These are phyloP conservation scores for Collariella sp. DNA, from an alignment of 495 filamentous ascomycete genomes.

Conservation along the genomic window DNA sequence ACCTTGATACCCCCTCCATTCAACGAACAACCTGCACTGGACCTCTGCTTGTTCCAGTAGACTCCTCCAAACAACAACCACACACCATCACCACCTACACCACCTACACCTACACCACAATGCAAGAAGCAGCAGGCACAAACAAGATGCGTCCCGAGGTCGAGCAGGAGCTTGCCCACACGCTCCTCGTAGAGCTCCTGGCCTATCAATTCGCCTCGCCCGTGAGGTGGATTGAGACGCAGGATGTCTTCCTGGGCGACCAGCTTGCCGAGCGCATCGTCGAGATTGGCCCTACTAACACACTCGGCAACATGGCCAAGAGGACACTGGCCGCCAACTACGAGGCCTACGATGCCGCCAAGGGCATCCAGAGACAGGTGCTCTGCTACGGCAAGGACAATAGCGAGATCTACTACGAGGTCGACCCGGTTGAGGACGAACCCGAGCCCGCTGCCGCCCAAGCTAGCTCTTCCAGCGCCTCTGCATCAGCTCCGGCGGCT, in stretches of 20 bases:
- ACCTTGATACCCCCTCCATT: too few relatives aligned
- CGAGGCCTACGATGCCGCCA: slow-evolving; percentile 96
- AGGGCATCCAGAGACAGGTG: slow-evolving; percentile 91
- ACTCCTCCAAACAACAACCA: neutral
- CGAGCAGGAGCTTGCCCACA: slow-evolving; percentile 97
- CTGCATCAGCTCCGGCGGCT: slow-evolving; percentile 45
- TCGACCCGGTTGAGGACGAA: slow-evolving; percentile 91
- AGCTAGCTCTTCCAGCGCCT: slow-evolving; percentile 34
- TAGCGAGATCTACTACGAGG: slow-evolving; percentile 99
- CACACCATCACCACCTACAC: too few relatives aligned
- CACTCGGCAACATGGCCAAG: slow-evolving; percentile 96
- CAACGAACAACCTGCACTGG: too few relatives aligned
- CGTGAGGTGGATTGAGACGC: slow-evolving; percentile 98
- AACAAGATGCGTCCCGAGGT: slow-evolving; percentile 89
- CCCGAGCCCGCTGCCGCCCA: slow-evolving; percentile 48
- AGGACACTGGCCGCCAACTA: slow-evolving; percentile 94
- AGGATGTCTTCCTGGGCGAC: slow-evolving; percentile 97
- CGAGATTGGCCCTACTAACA: slow-evolving; percentile 95
- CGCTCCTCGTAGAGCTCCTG: slow-evolving; percentile 92
- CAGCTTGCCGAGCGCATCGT: slow-evolving; percentile 95
- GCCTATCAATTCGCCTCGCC: slow-evolving; percentile 99
- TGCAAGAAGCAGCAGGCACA: slow-evolving; percentile 25
- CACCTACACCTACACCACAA: neutral
- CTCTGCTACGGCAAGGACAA: slow-evolving; percentile 99
- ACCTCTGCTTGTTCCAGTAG: neutral